phyloP scores from a whole-genome alignment of 768 basidiomycete genomes.

The Tricholoma matsutake region DNA sequence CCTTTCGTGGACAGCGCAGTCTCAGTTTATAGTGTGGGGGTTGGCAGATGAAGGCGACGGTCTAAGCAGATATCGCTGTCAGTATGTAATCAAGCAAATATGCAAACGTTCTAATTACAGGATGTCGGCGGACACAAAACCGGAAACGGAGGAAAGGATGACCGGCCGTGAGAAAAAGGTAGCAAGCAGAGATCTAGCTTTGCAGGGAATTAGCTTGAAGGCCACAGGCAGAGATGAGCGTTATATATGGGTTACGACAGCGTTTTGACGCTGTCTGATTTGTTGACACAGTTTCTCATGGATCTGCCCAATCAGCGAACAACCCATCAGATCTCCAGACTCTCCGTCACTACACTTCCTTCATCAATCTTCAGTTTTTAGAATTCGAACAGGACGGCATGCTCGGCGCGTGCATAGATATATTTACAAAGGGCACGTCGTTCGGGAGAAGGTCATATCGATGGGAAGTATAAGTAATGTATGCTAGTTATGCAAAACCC shows the following conservation, averaged over 20 bases:
- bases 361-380: conserved; percentile 9
- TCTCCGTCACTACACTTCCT: not conserved
- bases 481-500: not conserved
- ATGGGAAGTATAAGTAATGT: not conserved
- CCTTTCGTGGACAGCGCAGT: conserved; percentile 10
- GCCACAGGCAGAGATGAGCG: not conserved
- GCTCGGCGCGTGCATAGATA: conserved; percentile 10
- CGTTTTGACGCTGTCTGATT: conserved; percentile 10
- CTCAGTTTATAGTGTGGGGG: conserved; percentile 10
- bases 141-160: not conserved
- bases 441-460: not conserved
- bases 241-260: not conserved
- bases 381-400: conserved; percentile 6
- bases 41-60: conserved; percentile 8
- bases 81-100: not conserved
- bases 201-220: not conserved
- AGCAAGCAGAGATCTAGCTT: not conserved
- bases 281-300: conserved; percentile 16
- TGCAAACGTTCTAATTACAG: not conserved
- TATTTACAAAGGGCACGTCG: conserved; percentile 8
- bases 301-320: conserved; percentile 11
- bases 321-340: conserved; percentile 12
- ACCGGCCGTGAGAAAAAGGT: not conserved
- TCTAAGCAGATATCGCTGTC: not conserved
- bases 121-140: not conserved